Evolutionary conservation across 768 basidiomycete species (phyloP).

Genomic region (Austroboletus festivus): DNA sequence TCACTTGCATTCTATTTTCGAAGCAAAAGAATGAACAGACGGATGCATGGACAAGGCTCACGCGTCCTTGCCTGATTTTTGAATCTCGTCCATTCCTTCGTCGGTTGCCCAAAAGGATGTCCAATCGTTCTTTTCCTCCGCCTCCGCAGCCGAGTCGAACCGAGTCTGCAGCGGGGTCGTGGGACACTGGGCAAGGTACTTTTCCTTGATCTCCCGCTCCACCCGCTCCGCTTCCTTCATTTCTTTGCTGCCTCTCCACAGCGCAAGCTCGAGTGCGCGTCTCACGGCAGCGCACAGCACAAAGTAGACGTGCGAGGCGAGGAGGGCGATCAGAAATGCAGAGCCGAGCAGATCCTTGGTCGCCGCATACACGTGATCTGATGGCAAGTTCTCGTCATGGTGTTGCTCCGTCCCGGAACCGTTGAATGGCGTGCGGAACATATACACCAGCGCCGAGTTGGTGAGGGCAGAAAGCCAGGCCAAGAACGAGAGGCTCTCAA

Average conservation of each 20-base stretch:
- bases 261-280: constrained; percentile 67
- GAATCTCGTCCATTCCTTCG: constrained; percentile 73
- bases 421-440: constrained; percentile 61
- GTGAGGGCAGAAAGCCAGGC: constrained; percentile 87
- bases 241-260: constrained; percentile 75
- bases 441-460: constrained; percentile 87
- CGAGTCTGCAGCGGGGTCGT: constrained; percentile 4
- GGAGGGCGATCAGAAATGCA: constrained; percentile 70
- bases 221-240: constrained; percentile 52
- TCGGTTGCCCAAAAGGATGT: constrained; percentile 66
- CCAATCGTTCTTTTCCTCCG: constrained; percentile 24
- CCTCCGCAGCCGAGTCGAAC: neutral
- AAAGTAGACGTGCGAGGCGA: constrained; percentile 85
- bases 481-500: constrained; percentile 82
- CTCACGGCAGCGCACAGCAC: constrained; percentile 59
- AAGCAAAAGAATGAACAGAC: neutral
- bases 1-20: neutral
- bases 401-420: neutral
- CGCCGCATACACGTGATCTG: constrained; percentile 30
- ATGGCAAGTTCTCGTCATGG: neutral
- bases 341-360: constrained; percentile 55
- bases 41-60: constrained; percentile 18
- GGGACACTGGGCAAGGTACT: constrained; percentile 31
- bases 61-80: constrained; percentile 59
- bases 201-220: constrained; percentile 52